Evolutionary conservation across 371 early-diverging fungal species (phyloP), one percentile per base, ranked within the genome.

Genomic region (Mucor circinelloides): DNA sequence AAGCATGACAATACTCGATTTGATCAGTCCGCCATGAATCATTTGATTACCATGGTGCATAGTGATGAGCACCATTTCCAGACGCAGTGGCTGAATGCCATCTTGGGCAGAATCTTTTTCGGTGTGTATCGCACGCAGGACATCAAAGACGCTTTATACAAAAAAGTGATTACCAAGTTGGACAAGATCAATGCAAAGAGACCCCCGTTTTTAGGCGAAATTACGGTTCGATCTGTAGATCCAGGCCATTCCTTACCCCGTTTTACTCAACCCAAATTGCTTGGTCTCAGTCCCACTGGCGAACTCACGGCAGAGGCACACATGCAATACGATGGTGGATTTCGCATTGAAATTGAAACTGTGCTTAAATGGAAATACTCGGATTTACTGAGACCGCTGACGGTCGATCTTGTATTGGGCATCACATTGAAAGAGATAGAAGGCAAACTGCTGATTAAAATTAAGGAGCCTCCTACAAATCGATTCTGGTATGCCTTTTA

Each of bases 401-500:
- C 89, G 3, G 85, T 96, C 60, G 76, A 94, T 25, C 68, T 97
- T 10, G 91, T 94, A 3, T 84, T 97, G 31, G 88, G 91, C 0
- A 89, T 95, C 46, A 85, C 87, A 17, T 84, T 90, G 52, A 89
- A 85, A 65, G 77, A 78, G n/a, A 83, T 94, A 52, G 70, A 87
- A 1, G 97, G 96, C 1, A 91, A 90, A 66, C 74, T 94, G 63
- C 78, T 92, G 13, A 68, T 96, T 60, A 86, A 89, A 52, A 87
- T 95, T 72, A 94, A 94, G 69, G 89, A 93, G 3, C 92, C 93
- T 17, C 95, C 96, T 3, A 87, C 93, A 8, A 95, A 95, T 67
- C 86, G 97, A 6, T 79, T 95, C 59, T 97, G 97, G 97, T 75
- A 94, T 63, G 97, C 93, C 1, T 93, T 97, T 60, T 88, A 93